Evolutionary conservation across 1,284 basidiomycete species (phyloP).

Genomic region (Ustilago loliicola): DNA sequence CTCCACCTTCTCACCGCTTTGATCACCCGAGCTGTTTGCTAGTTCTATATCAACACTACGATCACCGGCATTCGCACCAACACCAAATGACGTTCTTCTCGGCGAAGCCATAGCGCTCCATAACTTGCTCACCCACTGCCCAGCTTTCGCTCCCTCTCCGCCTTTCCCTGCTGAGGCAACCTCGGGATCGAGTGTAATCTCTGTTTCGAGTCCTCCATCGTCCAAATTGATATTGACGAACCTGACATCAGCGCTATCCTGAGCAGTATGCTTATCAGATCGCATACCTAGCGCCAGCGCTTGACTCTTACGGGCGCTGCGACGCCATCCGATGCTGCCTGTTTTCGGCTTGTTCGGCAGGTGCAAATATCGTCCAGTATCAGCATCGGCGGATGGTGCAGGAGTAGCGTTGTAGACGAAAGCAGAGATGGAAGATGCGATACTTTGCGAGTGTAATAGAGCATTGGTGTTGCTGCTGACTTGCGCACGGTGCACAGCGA

Average conservation of each 20-base stretch:
- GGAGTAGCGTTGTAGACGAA: slow-evolving; percentile 62
- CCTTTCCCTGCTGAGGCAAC: slow-evolving; percentile 1
- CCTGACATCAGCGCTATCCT: slow-evolving; percentile 29
- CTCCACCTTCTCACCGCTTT: slow-evolving; percentile 7
- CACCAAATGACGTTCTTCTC: slow-evolving; percentile 20
- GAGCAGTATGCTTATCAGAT: slow-evolving; percentile 2
- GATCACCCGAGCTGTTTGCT: slow-evolving; percentile 16
- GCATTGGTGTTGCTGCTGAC: slow-evolving; percentile 14
- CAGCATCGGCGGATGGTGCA: slow-evolving; percentile 11
- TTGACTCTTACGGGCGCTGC: slow-evolving; percentile 24
- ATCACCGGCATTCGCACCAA: slow-evolving; percentile 16
- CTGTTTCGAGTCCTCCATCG: slow-evolving; percentile 30
- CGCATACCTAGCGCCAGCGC: slow-evolving; percentile 29
- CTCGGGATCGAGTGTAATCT: slow-evolving; percentile 19
- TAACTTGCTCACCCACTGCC: slow-evolving; percentile 48
- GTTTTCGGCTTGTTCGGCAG: slow-evolving; percentile 11
- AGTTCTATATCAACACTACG: slow-evolving; percentile 40
- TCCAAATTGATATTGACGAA: slow-evolving; percentile 53
- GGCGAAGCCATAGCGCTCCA: slow-evolving; percentile 43
- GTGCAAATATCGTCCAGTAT: slow-evolving; percentile 7
- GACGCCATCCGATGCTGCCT: slow-evolving; percentile 40
- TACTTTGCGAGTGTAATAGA: slow-evolving; percentile 42
- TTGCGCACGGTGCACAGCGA: slow-evolving; percentile 36
- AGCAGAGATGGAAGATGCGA: slow-evolving; percentile 57
- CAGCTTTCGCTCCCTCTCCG: slow-evolving; percentile 16